These are phyloP conservation scores for Lachnellula hyalina DNA, from an alignment of 2,329 filamentous ascomycete genomes.

Conservation along the genomic window DNA sequence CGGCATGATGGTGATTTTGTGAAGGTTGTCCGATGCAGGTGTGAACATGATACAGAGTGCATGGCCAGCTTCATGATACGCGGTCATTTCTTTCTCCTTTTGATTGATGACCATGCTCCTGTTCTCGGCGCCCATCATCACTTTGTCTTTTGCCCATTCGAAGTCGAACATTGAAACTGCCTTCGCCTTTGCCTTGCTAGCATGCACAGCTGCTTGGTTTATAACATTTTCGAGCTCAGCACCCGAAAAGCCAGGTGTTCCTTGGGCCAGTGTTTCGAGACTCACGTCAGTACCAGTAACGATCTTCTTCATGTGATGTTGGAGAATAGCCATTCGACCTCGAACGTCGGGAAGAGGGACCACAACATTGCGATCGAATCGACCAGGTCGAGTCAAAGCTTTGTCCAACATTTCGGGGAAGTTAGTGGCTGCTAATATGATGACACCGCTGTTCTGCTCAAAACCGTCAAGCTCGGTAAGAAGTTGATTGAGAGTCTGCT, in stretches of 20 bases:
- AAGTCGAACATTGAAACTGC: constrained; percentile 75
- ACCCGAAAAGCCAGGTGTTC: constrained; percentile 87
- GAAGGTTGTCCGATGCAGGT: constrained; percentile 67
- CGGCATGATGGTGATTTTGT: constrained; percentile 96
- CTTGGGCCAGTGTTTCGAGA: constrained; percentile 74
- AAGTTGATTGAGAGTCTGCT: constrained; percentile 95
- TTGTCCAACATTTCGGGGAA: constrained; percentile 93
- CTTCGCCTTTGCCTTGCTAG: constrained; percentile 77
- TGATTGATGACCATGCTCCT: constrained; percentile 84
- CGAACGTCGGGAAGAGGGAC: constrained; percentile 90
- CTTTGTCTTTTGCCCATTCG: constrained; percentile 97
- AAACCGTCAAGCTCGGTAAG: constrained; percentile 97
- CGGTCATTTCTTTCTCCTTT: constrained; percentile 93
- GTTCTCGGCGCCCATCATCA: constrained; percentile 93
- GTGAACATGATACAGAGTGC: constrained; percentile 84
- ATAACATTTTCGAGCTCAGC: constrained; percentile 95
- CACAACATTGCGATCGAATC: constrained; percentile 88
- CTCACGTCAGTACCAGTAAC: constrained; percentile 77
- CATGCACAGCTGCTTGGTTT: constrained; percentile 91
- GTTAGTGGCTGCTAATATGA: constrained; percentile 94
- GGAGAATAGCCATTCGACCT: constrained; percentile 85
- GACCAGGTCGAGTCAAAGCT: constrained; percentile 85
- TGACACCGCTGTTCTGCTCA: constrained; percentile 87
- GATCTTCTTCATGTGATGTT: constrained; percentile 91
- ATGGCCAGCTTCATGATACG: constrained; percentile 94